Evolutionary conservation across 1,284 basidiomycete species (phyloP), one percentile per base, ranked within the genome.

Genomic region (Kalmanozyma brasiliensis): DNA sequence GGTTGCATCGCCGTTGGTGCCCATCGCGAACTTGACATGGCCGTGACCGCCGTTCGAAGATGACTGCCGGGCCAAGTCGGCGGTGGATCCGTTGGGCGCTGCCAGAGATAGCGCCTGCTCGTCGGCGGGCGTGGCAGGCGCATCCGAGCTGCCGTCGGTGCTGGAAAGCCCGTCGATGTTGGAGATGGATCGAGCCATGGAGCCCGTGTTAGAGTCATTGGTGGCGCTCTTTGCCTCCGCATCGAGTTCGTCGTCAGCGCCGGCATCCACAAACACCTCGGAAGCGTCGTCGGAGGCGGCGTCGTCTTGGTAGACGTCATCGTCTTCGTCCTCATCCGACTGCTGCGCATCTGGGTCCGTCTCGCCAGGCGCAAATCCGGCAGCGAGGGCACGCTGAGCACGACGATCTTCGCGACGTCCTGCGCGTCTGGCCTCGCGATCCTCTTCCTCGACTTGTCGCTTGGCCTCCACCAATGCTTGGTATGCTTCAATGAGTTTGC

Each of bases 381-480:
- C 52, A 4, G 66, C 66, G 14, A 63, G 58, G 0, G 63, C 62
- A 1, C 52, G 44, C 19, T 62, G 55, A 7, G 49, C 52, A 5
- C 52, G 35, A n/a, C 57, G 52, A 35, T 66, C 73, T 17, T 71
- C 59, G 11, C 52, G 35, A 3, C 51, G 49, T 26, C 61, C 66
- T 5, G 61, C 61, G n/a, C 55, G 44, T n/a, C 57, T 36, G 3
- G 69, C 73, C 17, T 56, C 66, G 1, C 47, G 40, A 35, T 74
- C 69, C 43, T 69, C 65, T 26, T 72, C 65, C 11, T 62, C 61
- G 19, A 66, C 72, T 35, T 63, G 59, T n/a, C 72, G 64, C 34
- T 62, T 63, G 4, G 66, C 67, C 16, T 72, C 66, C n/a, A 33
- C 66, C 2, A 68, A 47, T 46, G 53, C 7, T 11, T 29, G 26